Evolutionary conservation across 352 stramenopile species (phyloP).

Genomic region (Phytopythium chamaehyphon): DNA sequence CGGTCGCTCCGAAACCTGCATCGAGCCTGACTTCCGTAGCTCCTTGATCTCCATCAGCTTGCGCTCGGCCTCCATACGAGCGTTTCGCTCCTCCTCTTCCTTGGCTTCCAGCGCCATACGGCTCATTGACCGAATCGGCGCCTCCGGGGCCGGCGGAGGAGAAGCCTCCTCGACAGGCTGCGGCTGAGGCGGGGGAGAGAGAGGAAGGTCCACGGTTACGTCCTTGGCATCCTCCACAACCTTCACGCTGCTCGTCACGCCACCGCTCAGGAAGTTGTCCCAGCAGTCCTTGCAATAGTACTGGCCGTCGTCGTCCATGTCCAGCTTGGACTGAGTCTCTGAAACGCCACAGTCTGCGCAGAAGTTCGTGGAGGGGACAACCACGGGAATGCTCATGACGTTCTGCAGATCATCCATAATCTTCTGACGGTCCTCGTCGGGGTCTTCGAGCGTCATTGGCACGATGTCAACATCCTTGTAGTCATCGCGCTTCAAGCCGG

Average conservation of each 20-base stretch:
- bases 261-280: conserved; percentile 76
- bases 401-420: conserved; percentile 74
- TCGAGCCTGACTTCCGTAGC: conserved; percentile 58
- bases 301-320: conserved; percentile 78
- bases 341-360: conserved; percentile 76
- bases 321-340: conserved; percentile 71
- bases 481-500: conserved; percentile 68
- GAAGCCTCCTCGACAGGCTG: conserved; percentile 18
- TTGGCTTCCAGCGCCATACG: conserved; percentile 43
- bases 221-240: conserved; percentile 6
- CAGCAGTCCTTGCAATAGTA: conserved; percentile 89
- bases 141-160: conserved; percentile 22
- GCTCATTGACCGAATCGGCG: conserved; percentile 22
- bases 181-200: conserved; percentile 13
- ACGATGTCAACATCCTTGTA: conserved; percentile 72
- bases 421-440: conserved; percentile 55
- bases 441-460: conserved; percentile 49
- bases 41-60: conserved; percentile 83
- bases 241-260: conserved; percentile 6
- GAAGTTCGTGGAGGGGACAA: conserved; percentile 70
- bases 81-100: conserved; percentile 70
- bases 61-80: conserved; percentile 70
- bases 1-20: conserved; percentile 50
- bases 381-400: conserved; percentile 79
- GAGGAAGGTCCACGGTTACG: background rate